Percentiles rank a stretch among this genome's conserved stretches.
These are phyloP conservation scores for Rhynchosporium secalis DNA, from an alignment of 2,329 filamentous ascomycete genomes.

Conservation along the genomic window DNA sequence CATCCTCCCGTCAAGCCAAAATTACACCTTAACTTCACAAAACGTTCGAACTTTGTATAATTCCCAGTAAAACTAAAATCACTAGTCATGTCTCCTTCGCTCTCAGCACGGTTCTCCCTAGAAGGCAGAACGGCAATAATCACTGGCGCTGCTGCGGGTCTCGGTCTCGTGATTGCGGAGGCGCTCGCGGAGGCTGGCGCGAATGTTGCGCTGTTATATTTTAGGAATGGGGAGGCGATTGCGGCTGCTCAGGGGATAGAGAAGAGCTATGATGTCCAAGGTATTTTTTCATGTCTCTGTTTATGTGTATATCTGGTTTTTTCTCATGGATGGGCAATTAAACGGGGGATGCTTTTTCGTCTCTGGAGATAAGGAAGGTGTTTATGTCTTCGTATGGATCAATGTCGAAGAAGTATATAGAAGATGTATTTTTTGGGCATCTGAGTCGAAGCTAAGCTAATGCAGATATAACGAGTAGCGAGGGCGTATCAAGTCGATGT, in stretches of 20 bases:
- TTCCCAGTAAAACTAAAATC: background rate
- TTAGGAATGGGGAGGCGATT: background rate
- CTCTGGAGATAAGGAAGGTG: background rate
- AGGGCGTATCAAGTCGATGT: background rate
- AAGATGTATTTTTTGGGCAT: background rate
- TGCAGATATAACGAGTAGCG: background rate
- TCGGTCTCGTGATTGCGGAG: slow-evolving; percentile 47
- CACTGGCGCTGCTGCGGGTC: slow-evolving; percentile 49
- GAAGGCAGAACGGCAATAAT: slow-evolving; percentile 47
- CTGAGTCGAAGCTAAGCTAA: background rate
- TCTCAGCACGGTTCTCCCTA: slow-evolving; percentile 44
- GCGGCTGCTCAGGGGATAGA: background rate
- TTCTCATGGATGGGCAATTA: too few relatives aligned
- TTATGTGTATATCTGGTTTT: background rate
- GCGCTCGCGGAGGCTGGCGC: slow-evolving; percentile 49
- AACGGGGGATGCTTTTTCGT: background rate
- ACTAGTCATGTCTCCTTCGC: background rate
- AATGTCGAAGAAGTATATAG: too few relatives aligned
- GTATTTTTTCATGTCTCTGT: background rate
- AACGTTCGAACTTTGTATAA: too few relatives aligned
- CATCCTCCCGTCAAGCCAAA: background rate
- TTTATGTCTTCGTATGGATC: too few relatives aligned
- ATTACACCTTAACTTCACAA: background rate
- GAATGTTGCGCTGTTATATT: slow-evolving; percentile 48
- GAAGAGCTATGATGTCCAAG: background rate